A percentile compares a stretch with the other conserved stretches of the same genome.
phyloP scores from a whole-genome alignment of 352 stramenopile species.

The Hyaloperonospora brassicae region DNA sequence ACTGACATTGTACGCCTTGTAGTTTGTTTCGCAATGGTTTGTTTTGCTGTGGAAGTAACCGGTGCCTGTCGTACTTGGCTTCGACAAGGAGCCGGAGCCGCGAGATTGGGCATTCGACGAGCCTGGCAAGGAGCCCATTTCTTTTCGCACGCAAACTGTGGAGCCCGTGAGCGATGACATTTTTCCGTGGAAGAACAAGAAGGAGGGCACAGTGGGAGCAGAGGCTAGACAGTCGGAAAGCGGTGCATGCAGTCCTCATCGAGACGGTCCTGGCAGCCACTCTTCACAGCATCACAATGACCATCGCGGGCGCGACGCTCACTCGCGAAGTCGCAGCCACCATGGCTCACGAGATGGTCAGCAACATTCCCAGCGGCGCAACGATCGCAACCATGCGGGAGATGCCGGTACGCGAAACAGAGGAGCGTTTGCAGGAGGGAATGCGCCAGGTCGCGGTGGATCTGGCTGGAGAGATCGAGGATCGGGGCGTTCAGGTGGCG shows the following conservation, averaged over 20 bases:
- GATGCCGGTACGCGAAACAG: constrained; percentile 22
- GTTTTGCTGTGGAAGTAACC: constrained; percentile 2
- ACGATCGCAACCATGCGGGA: constrained; percentile 31
- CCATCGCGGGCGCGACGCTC: constrained; percentile 26
- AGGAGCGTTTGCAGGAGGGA: constrained; percentile 16
- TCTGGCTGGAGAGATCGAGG: constrained; percentile 44
- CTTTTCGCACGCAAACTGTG: constrained; percentile 79
- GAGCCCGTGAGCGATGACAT: constrained; percentile 66
- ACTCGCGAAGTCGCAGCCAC: constrained; percentile 39
- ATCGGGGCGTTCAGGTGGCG: constrained; percentile 14
- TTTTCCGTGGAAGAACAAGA: constrained; percentile 62
- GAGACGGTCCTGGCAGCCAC: constrained; percentile 26
- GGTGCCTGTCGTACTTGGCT: neutral
- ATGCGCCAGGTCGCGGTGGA: constrained; percentile 9
- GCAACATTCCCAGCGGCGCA: constrained; percentile 31
- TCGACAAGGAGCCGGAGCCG: constrained; percentile 65
- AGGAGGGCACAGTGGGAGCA: constrained; percentile 27
- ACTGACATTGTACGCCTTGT: constrained; percentile 63
- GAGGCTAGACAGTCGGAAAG: constrained; percentile 25
- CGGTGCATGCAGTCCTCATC: constrained; percentile 21
- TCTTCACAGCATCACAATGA: constrained; percentile 33
- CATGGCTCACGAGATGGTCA: constrained; percentile 38
- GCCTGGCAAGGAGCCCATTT: constrained; percentile 76
- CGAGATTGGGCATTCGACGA: constrained; percentile 85
- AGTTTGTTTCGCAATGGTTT: neutral